Percentiles rank a stretch among this genome's conserved stretches.
These are phyloP conservation scores for Corinectria fuckeliana DNA, from an alignment of 2,329 filamentous ascomycete species.

Conservation along the genomic window DNA sequence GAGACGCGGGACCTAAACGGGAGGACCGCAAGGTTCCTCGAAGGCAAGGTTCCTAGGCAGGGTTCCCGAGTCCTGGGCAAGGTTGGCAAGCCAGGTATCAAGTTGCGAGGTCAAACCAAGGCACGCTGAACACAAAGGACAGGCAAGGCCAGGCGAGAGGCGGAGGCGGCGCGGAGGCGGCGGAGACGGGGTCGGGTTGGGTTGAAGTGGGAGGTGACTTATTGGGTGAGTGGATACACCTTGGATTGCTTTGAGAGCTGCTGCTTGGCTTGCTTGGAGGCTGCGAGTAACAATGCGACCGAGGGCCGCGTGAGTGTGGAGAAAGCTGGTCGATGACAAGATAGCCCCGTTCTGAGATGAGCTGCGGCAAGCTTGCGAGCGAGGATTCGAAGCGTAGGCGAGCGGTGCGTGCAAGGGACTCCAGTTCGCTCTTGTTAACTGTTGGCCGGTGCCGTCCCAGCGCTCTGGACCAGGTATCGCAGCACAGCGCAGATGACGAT, in stretches of 20 bases:
- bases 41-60: neutral
- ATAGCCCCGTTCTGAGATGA: constrained; percentile 15
- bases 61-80: neutral
- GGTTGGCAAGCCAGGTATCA: constrained; percentile 9
- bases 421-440: neutral
- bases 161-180: constrained; percentile 29
- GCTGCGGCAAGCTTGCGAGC: constrained; percentile 5
- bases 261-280: constrained; percentile 13
- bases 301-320: constrained; percentile 37
- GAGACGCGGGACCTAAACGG: constrained; percentile 6
- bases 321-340: constrained; percentile 28
- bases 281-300: constrained; percentile 36
- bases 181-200: constrained; percentile 23
- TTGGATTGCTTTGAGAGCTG: neutral
- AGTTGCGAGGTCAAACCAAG: neutral
- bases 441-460: too few species aligned
- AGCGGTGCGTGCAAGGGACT: neutral
- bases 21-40: neutral
- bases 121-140: too few species aligned
- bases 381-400: constrained; percentile 24
- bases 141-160: constrained; percentile 19
- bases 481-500: constrained; percentile 5
- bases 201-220: neutral
- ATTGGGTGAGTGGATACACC: constrained; percentile 6
- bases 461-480: neutral